Evolutionary conservation across 2,329 filamentous ascomycete genomes (phyloP).

Genomic region (Emericellopsis cladophorae): DNA sequence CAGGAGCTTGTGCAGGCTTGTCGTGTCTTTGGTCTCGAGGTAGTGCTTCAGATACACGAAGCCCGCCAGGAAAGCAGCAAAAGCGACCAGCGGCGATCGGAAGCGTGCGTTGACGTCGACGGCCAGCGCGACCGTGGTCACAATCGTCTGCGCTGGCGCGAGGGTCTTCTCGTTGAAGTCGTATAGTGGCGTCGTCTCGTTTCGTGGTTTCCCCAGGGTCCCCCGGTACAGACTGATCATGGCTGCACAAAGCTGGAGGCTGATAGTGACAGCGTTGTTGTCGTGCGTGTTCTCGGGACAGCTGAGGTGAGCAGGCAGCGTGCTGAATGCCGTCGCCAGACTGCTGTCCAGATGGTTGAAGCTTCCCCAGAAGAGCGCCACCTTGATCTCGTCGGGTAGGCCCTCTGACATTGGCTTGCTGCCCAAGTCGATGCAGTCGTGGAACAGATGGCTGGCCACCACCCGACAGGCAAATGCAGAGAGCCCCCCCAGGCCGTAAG

Average conservation of each 20-base stretch:
- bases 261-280: slow-evolving; percentile 61
- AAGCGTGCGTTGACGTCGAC: slow-evolving; percentile 18
- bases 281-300: slow-evolving; percentile 54
- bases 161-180: slow-evolving; percentile 43
- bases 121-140: slow-evolving; percentile 56
- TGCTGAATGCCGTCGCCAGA: slow-evolving; percentile 60
- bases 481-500: slow-evolving; percentile 30
- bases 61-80: slow-evolving; percentile 59
- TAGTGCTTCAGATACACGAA: slow-evolving; percentile 61
- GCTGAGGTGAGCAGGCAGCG: slow-evolving; percentile 57
- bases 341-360: slow-evolving; percentile 68
- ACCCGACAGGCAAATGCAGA: slow-evolving; percentile 59
- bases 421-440: slow-evolving; percentile 60
- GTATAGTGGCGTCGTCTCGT: neutral
- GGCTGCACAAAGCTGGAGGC: slow-evolving; percentile 74
- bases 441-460: slow-evolving; percentile 63
- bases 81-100: slow-evolving; percentile 59
- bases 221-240: slow-evolving; percentile 78
- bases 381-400: slow-evolving; percentile 41
- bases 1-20: slow-evolving; percentile 40
- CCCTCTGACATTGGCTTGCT: slow-evolving; percentile 52
- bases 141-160: slow-evolving; percentile 69
- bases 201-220: slow-evolving; percentile 49
- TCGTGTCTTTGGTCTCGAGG: slow-evolving; percentile 43
- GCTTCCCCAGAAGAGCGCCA: slow-evolving; percentile 71